Evolutionary conservation across 257 asterid genomes (phyloP), one percentile per base, ranked within the genome.

Genomic region (Striga asiatica): DNA sequence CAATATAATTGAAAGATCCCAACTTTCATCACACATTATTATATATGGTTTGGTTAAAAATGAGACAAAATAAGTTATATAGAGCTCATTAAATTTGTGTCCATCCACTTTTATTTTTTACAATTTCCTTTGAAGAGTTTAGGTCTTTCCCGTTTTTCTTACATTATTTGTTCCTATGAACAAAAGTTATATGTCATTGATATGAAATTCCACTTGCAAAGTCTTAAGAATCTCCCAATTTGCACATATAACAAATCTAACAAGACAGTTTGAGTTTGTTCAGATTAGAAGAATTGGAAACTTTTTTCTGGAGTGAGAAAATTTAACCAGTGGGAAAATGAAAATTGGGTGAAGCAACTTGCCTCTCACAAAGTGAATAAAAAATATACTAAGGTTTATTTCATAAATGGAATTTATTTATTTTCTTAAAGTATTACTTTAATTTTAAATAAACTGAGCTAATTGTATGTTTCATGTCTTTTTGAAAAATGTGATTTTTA

Each of bases 191-290:
- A 10, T 16, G 45, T 48, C 50, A 59, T 60, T 52, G 63, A 51
- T 12, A 60, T 55, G n/a, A 48, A 53, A 67, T 54, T 18, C 57
- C 46, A 72, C 46, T 52, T 54, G 50, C 46, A 13, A 31, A 41
- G 47, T 39, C n/a, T 54, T 62, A 19, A 8, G 66, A 63, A 64
- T 71, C 71, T 51, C 54, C 51, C 18, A 22, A 60, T 22, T 39
- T 58, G 37, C 68, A 64, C 31, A 53, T 48, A 65, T 54, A 67
- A 67, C 75, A 67, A 71, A 73, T 56, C 24, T 37, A 56, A 45
- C 47, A 38, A 18, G 72, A 59, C 54, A 45, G 31, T 6, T 18
- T 16, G 25, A 27, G 62, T 69, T 68, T 50, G 58, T 20, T 54
- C 48, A 41, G 19, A 41, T 41, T 41, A 31, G 8, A 21, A 38